phyloP scores from a whole-genome alignment of 2,329 filamentous ascomycete genomes.

The Daldinia sp. region DNA sequence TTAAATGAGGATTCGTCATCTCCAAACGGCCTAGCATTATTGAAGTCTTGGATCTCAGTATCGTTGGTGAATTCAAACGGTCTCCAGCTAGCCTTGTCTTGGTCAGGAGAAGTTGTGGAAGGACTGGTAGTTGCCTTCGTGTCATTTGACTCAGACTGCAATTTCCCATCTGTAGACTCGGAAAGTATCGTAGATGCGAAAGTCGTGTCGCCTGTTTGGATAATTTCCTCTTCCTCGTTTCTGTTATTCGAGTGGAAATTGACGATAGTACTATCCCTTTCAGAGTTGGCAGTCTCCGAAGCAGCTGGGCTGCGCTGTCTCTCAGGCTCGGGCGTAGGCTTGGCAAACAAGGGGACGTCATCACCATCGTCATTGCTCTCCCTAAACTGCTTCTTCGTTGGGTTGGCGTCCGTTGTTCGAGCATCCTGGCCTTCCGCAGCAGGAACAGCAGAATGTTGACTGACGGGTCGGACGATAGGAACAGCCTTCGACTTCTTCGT shows the following conservation, averaged over 20 bases:
- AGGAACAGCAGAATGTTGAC: conserved; percentile 48
- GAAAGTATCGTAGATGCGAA: conserved; percentile 62
- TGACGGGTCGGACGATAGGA: conserved; percentile 76
- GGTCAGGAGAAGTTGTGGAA: conserved; percentile 61
- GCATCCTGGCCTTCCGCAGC: conserved; percentile 64
- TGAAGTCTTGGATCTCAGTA: conserved; percentile 59
- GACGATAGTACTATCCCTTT: conserved; percentile 42
- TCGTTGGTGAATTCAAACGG: conserved; percentile 67
- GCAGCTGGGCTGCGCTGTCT: conserved; percentile 35
- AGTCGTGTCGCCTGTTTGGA: conserved; percentile 57
- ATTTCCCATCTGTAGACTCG: conserved; percentile 60
- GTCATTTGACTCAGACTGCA: conserved; percentile 46
- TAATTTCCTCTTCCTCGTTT: conserved; percentile 53
- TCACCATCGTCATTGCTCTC: conserved; percentile 72
- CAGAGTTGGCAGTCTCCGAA: conserved; percentile 9
- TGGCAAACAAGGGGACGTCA: conserved; percentile 78
- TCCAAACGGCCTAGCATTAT: conserved; percentile 59
- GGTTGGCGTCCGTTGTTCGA: conserved; percentile 69
- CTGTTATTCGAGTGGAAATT: conserved; percentile 42
- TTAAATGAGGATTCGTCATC: conserved; percentile 51
- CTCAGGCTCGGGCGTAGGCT: conserved; percentile 52
- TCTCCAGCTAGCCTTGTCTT: conserved; percentile 61
- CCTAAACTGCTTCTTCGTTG: conserved; percentile 76
- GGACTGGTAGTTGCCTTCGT: conserved; percentile 60
- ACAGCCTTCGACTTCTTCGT: conserved; percentile 82